Evolutionary conservation across 1,284 basidiomycete species (phyloP), one percentile per base, ranked within the genome.

Genomic region (Ceratobasidium sp.): DNA sequence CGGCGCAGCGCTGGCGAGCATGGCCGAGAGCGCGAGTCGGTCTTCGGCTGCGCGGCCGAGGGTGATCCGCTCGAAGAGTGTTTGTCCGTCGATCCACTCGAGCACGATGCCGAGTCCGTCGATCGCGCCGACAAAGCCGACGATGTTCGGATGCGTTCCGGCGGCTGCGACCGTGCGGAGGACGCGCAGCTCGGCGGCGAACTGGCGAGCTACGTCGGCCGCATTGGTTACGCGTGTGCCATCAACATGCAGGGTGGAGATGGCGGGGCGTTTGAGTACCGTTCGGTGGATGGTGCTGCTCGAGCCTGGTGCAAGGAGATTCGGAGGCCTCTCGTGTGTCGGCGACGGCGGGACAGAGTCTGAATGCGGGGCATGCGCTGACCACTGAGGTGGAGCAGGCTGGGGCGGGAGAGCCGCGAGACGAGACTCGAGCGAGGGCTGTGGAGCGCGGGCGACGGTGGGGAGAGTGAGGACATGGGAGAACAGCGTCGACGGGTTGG

Each of bases 51-150:
- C 72, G 4, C 72, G 72, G 49, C 61, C 72, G 28, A 75, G 72
- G 61, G 72, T 75, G 51, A 75, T 75, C 18, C 72, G 72, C 84
- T 95, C 93, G 85, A 92, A 93, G 53, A 95, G 85, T 63, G 94
- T 92, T 79, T 91, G 89, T 5, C 94, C 94, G 33, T 95, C 93
- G 83, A 95, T 88, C 83, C 88, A 94, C 83, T 95, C 94, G 77
- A 95, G 89, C n/a, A 95, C 93, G 92, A 95, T 93, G 39, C 94
- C 94, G 60, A 95, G 91, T 83, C 93, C 94, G 84, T 95, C 94
- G 75, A 95, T 86, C 33, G 91, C 92, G 2, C 94, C 94, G n/a
- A 95, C 87, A 83, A 95, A 94, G 0, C 91, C 91, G 66, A 92
- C 91, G 81, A 95, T 92, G 82, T 95, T 94, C 56, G 92, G 86